A percentile compares a stretch with the other conserved stretches of the same genome.
phyloP scores from a whole-genome alignment of 352 stramenopile species.

The Thraustotheca clavata region DNA sequence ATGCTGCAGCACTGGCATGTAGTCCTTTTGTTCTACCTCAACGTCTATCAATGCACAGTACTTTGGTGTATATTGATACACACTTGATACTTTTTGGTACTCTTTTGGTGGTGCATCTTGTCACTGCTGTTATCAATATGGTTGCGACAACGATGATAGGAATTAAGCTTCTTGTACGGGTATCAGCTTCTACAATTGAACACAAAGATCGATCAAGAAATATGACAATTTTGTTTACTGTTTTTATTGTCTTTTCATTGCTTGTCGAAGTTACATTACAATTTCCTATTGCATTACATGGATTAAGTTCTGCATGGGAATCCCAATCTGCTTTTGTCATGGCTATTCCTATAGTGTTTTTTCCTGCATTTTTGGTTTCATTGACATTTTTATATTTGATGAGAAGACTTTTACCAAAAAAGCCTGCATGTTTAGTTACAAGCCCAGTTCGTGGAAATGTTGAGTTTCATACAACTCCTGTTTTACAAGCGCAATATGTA shows the following conservation, averaged over 20 bases:
- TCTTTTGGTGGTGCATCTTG: not conserved
- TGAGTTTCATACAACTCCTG: too few species aligned
- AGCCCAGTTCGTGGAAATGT: not conserved
- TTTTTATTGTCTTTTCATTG: not conserved
- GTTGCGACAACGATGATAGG: not conserved
- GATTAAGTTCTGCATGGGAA: not conserved
- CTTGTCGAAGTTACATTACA: not conserved
- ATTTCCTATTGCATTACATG: not conserved
- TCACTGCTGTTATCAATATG: not conserved
- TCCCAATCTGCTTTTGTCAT: not conserved
- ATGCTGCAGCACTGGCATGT: not conserved
- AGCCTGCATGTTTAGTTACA: not conserved
- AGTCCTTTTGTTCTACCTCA: not conserved
- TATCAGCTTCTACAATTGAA: not conserved
- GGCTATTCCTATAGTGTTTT: not conserved
- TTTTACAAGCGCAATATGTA: too few species aligned
- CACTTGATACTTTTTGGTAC: not conserved
- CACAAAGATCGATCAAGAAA: not conserved
- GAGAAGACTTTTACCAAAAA: not conserved
- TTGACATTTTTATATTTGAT: not conserved
- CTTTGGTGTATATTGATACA: not conserved
- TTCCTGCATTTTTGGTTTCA: not conserved
- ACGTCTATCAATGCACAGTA: not conserved
- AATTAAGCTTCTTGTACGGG: not conserved
- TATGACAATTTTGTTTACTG: not conserved